Percentiles rank a stretch among this genome's conserved stretches.
These are phyloP conservation scores for Naganishia vishniacii DNA, from an alignment of 768 basidiomycete genomes.

Conservation along the genomic window DNA sequence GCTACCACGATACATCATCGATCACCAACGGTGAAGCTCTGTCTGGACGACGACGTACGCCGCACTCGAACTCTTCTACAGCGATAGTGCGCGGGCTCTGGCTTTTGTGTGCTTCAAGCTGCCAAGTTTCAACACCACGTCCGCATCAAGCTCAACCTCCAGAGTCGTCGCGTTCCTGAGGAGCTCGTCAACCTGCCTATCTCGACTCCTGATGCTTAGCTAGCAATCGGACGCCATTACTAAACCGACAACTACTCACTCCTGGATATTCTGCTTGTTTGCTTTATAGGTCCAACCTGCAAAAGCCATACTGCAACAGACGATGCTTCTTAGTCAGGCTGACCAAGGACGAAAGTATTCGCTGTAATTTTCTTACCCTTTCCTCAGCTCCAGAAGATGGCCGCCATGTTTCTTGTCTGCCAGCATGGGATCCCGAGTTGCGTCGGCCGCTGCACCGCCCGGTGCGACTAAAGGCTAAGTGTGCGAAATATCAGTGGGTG, in stretches of 20 bases:
- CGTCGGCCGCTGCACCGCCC: constrained; percentile 69
- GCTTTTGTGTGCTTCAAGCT: not conserved
- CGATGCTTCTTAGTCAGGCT: not conserved
- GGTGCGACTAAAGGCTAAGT: constrained; percentile 77
- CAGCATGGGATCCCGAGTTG: constrained; percentile 82
- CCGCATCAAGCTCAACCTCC: too few species aligned
- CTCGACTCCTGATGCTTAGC: too few species aligned
- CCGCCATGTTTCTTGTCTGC: constrained; percentile 77
- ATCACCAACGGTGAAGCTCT: not conserved
- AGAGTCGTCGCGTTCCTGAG: not conserved
- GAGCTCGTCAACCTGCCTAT: constrained; percentile 6
- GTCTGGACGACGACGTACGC: too few species aligned
- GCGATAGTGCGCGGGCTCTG: not conserved
- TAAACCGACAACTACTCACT: constrained; percentile 13
- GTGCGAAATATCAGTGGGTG: not conserved
- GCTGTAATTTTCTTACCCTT: constrained; percentile 51
- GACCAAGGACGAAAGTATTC: not conserved
- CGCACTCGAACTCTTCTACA: not conserved
- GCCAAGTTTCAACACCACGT: too few species aligned
- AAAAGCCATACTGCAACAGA: constrained; percentile 41
- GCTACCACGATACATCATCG: too few species aligned
- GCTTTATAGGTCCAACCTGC: constrained; percentile 49
- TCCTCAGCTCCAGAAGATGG: constrained; percentile 80
- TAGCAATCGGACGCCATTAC: too few species aligned
- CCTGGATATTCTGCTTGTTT: constrained; percentile 10